phyloP scores from a whole-genome alignment of 2,329 filamentous ascomycete genomes.

The Botrytis aclada region DNA sequence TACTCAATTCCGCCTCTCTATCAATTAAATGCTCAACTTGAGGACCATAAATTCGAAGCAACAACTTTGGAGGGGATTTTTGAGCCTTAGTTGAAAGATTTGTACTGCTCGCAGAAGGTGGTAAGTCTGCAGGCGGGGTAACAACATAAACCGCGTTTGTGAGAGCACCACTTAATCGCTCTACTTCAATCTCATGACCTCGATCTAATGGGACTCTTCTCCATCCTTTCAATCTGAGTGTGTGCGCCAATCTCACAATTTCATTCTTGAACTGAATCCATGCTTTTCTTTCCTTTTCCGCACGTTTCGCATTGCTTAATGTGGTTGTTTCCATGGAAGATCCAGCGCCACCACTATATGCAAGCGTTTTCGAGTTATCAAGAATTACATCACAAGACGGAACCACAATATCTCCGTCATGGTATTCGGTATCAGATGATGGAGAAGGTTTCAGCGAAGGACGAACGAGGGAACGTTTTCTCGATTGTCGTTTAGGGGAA shows the following conservation, averaged over 20 bases:
- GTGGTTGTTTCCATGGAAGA: constrained; percentile 41
- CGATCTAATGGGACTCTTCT: constrained; percentile 71
- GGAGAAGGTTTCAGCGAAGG: constrained; percentile 39
- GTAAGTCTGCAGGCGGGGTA: constrained; percentile 67
- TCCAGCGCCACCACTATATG: constrained; percentile 58
- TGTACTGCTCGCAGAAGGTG: constrained; percentile 32
- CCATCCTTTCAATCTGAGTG: constrained; percentile 88
- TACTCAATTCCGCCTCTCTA: constrained; percentile 81
- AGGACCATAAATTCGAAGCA: constrained; percentile 89
- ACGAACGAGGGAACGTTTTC: constrained; percentile 25
- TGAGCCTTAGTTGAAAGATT: constrained; percentile 36
- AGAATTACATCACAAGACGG: constrained; percentile 80
- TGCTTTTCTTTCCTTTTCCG: constrained; percentile 67
- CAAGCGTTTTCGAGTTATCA: constrained; percentile 86
- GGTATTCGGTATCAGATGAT: constrained; percentile 82
- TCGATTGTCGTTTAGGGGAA: constrained; percentile 28
- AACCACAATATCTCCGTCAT: constrained; percentile 77
- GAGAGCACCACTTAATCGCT: constrained; percentile 82
- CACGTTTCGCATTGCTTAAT: constrained; percentile 45
- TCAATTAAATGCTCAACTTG: constrained; percentile 96
- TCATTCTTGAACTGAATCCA: constrained; percentile 91
- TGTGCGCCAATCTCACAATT: constrained; percentile 85
- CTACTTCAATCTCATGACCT: constrained; percentile 65
- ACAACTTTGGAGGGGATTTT: constrained; percentile 56
- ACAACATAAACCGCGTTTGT: constrained; percentile 98